Conservation (phyloP, 805 yeast species). For the Kuraishia hungarica region DNA sequence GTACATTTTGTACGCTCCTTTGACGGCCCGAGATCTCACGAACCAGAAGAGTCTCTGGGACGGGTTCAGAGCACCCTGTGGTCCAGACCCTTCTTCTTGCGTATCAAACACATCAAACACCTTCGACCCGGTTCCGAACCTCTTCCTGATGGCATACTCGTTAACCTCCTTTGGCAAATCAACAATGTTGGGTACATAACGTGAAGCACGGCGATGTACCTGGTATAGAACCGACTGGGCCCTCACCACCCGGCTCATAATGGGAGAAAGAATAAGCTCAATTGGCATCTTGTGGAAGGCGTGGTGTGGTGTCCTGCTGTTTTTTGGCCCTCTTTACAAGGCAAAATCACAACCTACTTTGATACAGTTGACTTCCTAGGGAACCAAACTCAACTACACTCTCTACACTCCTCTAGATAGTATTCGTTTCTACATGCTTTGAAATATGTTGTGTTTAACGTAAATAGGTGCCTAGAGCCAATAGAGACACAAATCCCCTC, state of each 20-base stretch:
- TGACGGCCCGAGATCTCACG: slow-evolving; percentile 56
- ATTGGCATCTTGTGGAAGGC: slow-evolving; percentile 36
- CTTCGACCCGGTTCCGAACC: slow-evolving; percentile 57
- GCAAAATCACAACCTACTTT: no score
- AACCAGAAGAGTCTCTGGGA: slow-evolving; percentile 40
- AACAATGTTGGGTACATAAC: slow-evolving; percentile 45
- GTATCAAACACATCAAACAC: slow-evolving; percentile 45
- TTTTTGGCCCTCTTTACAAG: no score
- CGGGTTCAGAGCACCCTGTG: slow-evolving; percentile 33
- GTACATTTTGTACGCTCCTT: slow-evolving; percentile 56
- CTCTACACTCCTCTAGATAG: no score
- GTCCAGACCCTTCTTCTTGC: slow-evolving; percentile 24
- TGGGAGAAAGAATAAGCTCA: slow-evolving; percentile 47
- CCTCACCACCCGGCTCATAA: slow-evolving; percentile 50
- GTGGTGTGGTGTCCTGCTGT: not conserved
- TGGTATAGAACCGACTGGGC: slow-evolving; percentile 47
- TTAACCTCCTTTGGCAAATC: slow-evolving; percentile 29
- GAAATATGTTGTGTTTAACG: no score
- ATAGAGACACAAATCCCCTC: no score
- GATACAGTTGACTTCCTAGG: no score
- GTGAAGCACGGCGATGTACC: slow-evolving; percentile 47
- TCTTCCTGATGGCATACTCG: slow-evolving; percentile 40
- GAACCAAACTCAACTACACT: no score
- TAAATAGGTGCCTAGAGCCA: no score
- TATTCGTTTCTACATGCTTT: no score